phyloP scores from a whole-genome alignment of 352 stramenopile species.

The Phytopythium boreale region DNA sequence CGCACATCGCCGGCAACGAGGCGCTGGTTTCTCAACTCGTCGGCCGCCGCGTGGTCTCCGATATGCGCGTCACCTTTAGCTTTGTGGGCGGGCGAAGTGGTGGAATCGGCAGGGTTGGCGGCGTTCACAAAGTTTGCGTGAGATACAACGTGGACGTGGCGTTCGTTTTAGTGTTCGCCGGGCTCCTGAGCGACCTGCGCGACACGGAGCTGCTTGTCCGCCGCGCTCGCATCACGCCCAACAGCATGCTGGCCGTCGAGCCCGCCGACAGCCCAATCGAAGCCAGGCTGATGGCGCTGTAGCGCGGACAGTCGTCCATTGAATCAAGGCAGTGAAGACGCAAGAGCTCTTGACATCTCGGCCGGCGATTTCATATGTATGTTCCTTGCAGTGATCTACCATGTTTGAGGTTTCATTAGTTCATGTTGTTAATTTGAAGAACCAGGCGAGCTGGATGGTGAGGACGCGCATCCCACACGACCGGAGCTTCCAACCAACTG shows the following conservation, averaged over 20 bases:
- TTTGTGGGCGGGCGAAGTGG: background rate
- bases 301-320: background rate
- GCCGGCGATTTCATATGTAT: too few species aligned
- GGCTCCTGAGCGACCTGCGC: background rate
- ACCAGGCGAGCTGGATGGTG: too few species aligned
- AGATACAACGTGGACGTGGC: conserved; percentile 1
- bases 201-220: background rate
- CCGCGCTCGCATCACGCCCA: background rate
- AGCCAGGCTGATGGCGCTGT: background rate
- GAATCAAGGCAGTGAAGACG: background rate
- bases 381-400: too few species aligned
- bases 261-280: background rate
- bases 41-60: background rate
- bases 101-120: background rate
- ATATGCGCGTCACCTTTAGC: conserved; percentile 3
- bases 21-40: background rate
- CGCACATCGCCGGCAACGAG: conserved; percentile 12
- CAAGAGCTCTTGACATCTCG: too few species aligned
- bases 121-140: background rate
- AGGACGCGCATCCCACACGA: too few species aligned
- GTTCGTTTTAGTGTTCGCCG: background rate
- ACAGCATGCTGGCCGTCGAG: conserved; percentile 5
- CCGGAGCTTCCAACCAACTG: too few species aligned
- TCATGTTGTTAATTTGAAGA: too few species aligned
- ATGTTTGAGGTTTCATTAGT: too few species aligned